A percentile compares a stretch with the other conserved stretches of the same genome.
These are phyloP conservation scores for Spergularia azorica DNA, from an alignment of 179 eudicot species.

Conservation along the genomic window DNA sequence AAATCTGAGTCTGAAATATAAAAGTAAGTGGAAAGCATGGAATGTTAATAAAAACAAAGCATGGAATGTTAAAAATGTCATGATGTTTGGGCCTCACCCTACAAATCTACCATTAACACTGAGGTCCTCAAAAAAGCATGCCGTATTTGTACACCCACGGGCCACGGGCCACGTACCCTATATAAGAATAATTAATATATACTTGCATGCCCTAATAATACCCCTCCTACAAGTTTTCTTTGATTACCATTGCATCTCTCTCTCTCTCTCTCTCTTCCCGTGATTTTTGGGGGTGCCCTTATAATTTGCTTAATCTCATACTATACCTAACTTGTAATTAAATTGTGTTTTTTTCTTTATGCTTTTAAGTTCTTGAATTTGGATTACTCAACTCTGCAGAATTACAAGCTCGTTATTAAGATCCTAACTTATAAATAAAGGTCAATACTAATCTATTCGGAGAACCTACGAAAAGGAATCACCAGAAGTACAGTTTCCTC, in stretches of 20 bases:
- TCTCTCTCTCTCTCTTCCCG: constrained; percentile 17
- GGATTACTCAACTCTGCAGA: too few species aligned
- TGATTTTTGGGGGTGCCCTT: constrained; percentile 30
- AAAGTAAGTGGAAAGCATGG: too few species aligned
- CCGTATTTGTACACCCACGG: constrained; percentile 5
- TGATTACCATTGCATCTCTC: neutral
- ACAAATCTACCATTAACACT: neutral
- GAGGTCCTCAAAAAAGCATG: constrained; percentile 27
- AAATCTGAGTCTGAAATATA: too few species aligned
- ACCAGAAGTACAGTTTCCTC: too few species aligned
- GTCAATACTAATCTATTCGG: too few species aligned
- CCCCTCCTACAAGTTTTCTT: neutral
- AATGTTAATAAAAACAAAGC: constrained; percentile 26
- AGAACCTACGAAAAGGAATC: too few species aligned
- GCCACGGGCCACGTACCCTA: constrained; percentile 14
- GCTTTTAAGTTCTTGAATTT: too few species aligned
- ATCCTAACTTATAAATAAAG: too few species aligned
- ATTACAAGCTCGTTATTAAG: too few species aligned
- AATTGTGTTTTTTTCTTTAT: too few species aligned
- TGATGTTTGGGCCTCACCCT: constrained; percentile 25
- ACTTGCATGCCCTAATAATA: constrained; percentile 31
- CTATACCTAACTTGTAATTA: too few species aligned
- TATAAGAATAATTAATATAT: neutral
- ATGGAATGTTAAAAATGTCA: constrained; percentile 3
- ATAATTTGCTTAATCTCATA: neutral